Conservation (phyloP, 805 yeast genomes). For the Lachancea waltii region DNA sequence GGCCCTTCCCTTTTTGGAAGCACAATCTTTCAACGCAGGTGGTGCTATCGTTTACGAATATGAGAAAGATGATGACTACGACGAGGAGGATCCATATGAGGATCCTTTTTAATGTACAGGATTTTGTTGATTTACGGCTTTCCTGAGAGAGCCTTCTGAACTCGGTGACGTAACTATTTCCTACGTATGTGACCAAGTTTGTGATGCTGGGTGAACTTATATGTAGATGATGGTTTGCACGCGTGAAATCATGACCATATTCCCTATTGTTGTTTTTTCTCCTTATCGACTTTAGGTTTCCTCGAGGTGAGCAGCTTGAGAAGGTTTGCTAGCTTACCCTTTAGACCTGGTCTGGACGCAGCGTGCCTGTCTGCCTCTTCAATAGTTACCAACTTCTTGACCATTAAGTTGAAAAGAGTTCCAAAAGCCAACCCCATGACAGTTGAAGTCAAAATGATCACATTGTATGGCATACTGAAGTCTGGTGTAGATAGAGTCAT, state of each 20-base stretch:
- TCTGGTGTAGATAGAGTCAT: slow-evolving; percentile 93
- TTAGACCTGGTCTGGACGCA: slow-evolving; percentile 14
- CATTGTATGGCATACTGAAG: slow-evolving; percentile 98
- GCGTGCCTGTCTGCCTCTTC: slow-evolving; percentile 48
- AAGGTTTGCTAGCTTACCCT: slow-evolving; percentile 18
- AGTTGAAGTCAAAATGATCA: slow-evolving; percentile 87
- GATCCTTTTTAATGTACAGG: slow-evolving; percentile 63
- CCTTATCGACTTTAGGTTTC: background rate
- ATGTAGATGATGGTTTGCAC: no score
- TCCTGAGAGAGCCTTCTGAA: no score
- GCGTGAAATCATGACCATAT: background rate
- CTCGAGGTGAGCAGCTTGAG: slow-evolving; percentile 9
- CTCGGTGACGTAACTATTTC: no score
- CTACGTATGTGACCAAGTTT: background rate
- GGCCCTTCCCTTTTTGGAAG: slow-evolving; percentile 84
- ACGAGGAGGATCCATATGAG: slow-evolving; percentile 96
- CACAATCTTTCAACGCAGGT: slow-evolving; percentile 71
- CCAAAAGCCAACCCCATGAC: slow-evolving; percentile 92
- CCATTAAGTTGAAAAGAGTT: slow-evolving; percentile 68
- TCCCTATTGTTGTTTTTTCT: slow-evolving; percentile 4
- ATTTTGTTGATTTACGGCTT: no score
- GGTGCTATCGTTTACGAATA: slow-evolving; percentile 95
- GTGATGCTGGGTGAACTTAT: slow-evolving; percentile 2
- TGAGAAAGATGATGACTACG: slow-evolving; percentile 96
- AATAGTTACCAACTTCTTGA: slow-evolving; percentile 67